These are phyloP conservation scores for Zea mays DNA, from an alignment of 176 grass and related monocot species.

Conservation along the genomic window DNA sequence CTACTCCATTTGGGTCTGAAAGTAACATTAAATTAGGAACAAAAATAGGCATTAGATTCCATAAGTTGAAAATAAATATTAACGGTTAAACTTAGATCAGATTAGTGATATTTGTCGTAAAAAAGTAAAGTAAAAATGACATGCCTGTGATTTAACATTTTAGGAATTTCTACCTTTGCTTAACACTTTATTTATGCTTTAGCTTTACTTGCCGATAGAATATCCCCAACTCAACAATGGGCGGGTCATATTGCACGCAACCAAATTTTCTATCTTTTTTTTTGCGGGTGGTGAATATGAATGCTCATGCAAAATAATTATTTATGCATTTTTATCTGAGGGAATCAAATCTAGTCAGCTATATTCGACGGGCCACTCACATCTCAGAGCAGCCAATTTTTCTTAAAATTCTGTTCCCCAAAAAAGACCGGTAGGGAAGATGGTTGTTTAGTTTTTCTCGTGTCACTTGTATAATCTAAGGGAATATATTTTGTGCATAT, in stretches of 20 bases:
- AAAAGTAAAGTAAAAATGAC: too few relatives aligned
- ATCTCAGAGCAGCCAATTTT: not conserved
- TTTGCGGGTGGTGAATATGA: not conserved
- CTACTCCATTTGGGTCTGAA: too few relatives aligned
- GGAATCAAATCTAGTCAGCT: not conserved
- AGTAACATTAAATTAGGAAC: too few relatives aligned
- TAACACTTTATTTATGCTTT: not conserved
- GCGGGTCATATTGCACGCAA: not conserved
- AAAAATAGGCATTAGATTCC: too few relatives aligned
- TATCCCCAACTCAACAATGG: constrained; percentile 1
- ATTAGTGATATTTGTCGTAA: not conserved
- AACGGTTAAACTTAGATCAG: too few relatives aligned
- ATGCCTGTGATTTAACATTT: too few relatives aligned
- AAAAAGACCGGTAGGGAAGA: too few relatives aligned
- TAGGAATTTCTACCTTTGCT: not conserved
- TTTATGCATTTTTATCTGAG: not conserved
- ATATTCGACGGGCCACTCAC: not conserved
- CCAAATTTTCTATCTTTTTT: not conserved
- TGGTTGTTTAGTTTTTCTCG: too few relatives aligned
- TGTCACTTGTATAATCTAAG: too few relatives aligned
- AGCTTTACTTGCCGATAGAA: not conserved
- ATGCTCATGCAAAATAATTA: not conserved
- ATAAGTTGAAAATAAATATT: too few relatives aligned
- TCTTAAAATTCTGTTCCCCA: not conserved
- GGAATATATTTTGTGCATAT: too few relatives aligned